Base-by-base conservation (phyloP, 2,329 filamentous ascomycete genomes). In the Claviceps sp. region DNA sequence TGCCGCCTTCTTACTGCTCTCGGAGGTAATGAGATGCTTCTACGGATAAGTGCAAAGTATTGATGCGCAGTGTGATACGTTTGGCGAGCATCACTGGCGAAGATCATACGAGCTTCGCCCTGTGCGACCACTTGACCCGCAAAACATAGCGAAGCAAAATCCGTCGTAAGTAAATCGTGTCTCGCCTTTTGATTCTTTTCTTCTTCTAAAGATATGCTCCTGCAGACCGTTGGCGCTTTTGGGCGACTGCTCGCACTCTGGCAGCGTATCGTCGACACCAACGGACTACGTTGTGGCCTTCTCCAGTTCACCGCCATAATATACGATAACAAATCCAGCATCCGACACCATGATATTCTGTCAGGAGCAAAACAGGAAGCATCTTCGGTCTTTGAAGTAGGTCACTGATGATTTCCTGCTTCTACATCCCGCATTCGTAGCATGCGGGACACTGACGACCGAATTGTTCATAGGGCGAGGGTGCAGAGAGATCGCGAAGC, bases 301-400 rank as follows among this genome's bases (percentile, higher is more conserved):
- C 20, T 16, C 36, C 26, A 30, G 26, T 11, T 11, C 8, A 30
- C 8, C 8, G 2, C 8, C 8, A 11, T 30, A 30, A 30, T 30
- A 30, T 11, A 42, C 41, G 41, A 42, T 20, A 9, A 42, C 22
- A 13, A 26, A 11, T 40, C 36, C 13, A 40, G 7, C 20, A 7
- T 13, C 4, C 13, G 13, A 24, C 13, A 51, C 2, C n/a, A 53
- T 53, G 52, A 49, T 53, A 6, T 53, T 53, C 16, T 38, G 45
- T 26, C 51, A 45, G 47, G 52, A 53, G 40, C 34, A 36, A 5
- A 53, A 51, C 34, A 45, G 43, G n/a, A 49, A 50, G 34, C 36
- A 51, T 30, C 49, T 53, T 18, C 48, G 51, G 30, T 34, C 44
- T n/a, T 36, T 53, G 22, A 53, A 53, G 52, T 53, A 51, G 20